Percentiles rank a stretch among this genome's conserved stretches.
These are phyloP conservation scores for Lippia alba DNA, from an alignment of 305 asterid species.

Conservation along the genomic window DNA sequence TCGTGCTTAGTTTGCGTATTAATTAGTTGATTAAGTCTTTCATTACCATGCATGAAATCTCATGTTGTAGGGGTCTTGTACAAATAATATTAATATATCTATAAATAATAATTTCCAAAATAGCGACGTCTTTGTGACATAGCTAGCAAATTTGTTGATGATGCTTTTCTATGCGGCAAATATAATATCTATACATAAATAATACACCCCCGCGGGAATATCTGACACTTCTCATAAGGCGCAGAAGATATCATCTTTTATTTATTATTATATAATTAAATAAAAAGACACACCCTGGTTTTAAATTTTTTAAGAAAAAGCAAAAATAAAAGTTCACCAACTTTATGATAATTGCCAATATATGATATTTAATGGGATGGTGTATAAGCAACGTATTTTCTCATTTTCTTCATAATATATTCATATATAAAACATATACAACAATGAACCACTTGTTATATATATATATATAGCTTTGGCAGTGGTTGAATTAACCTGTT, in stretches of 20 bases:
- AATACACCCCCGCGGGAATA: constrained; percentile 39
- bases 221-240: constrained; percentile 40
- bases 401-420: background rate
- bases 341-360: constrained; percentile 52
- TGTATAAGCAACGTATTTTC: constrained; percentile 25
- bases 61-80: background rate
- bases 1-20: too few relatives aligned
- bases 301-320: background rate
- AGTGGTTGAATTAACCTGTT: constrained; percentile 57
- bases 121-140: constrained; percentile 5
- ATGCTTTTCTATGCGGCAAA: constrained; percentile 44
- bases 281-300: constrained; percentile 24
- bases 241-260: constrained; percentile 28
- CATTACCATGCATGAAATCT: background rate
- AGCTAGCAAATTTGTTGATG: constrained; percentile 31
- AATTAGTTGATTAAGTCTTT: background rate
- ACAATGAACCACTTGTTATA: constrained; percentile 57
- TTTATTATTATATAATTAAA: background rate
- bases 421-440: constrained; percentile 12
- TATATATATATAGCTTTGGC: constrained; percentile 59
- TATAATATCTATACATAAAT: constrained; percentile 20
- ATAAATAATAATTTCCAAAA: constrained; percentile 8
- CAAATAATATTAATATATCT: background rate
- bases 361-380: constrained; percentile 30
- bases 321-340: constrained; percentile 53